phyloP scores from a whole-genome alignment of 495 filamentous ascomycete species.

The Pseudevernia furfuracea region DNA sequence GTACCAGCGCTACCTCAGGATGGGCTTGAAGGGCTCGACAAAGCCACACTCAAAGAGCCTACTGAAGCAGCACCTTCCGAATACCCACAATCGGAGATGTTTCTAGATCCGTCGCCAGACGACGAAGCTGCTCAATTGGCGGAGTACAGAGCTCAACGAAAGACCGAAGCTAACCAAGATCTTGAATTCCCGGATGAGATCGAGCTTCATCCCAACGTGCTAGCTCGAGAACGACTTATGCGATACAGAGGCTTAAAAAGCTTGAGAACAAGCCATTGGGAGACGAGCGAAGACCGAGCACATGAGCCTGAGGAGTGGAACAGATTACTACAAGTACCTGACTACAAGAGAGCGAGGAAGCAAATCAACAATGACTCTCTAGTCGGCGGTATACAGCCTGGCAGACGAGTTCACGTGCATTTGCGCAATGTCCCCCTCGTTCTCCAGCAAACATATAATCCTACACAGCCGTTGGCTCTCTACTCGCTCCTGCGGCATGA shows the following conservation, averaged over 20 bases:
- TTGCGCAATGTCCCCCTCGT: slow-evolving; percentile 62
- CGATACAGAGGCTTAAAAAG: slow-evolving; percentile 88
- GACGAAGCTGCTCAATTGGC: slow-evolving; percentile 74
- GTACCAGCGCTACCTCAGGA: slow-evolving; percentile 29
- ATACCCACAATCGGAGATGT: slow-evolving; percentile 84
- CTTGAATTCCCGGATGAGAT: slow-evolving; percentile 96
- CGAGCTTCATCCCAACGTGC: slow-evolving; percentile 80
- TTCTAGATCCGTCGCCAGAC: slow-evolving; percentile 76
- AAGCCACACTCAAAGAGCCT: slow-evolving; percentile 43
- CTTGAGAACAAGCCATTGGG: slow-evolving; percentile 76
- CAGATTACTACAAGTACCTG: slow-evolving; percentile 68
- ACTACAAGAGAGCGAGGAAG: slow-evolving; percentile 76
- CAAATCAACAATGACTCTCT: slow-evolving; percentile 69
- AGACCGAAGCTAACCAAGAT: slow-evolving; percentile 76
- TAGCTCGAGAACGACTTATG: slow-evolving; percentile 75
- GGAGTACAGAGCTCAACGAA: slow-evolving; percentile 68
- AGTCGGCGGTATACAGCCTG: slow-evolving; percentile 74
- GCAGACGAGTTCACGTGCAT: slow-evolving; percentile 72
- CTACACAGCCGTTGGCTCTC: slow-evolving; percentile 55
- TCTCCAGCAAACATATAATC: slow-evolving; percentile 46
- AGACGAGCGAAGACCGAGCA: slow-evolving; percentile 74
- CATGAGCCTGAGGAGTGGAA: slow-evolving; percentile 86
- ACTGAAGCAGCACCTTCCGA: slow-evolving; percentile 78
- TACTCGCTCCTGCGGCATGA: slow-evolving; percentile 89
- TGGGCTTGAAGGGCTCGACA: slow-evolving; percentile 36